Evolutionary conservation across 78 protist species (phyloP).

Genomic region (Bigelowiella natans): DNA sequence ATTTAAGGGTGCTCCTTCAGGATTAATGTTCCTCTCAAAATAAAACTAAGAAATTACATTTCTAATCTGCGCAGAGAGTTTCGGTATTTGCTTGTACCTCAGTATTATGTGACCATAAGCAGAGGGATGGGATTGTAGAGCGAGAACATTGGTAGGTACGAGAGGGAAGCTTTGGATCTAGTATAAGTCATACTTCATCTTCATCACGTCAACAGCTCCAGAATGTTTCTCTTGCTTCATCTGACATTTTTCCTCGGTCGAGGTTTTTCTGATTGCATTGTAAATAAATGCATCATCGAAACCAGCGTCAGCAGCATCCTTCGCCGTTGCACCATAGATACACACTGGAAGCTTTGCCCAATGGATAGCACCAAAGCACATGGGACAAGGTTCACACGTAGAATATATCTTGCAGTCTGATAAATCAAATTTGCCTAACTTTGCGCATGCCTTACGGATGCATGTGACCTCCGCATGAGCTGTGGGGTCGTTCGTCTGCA

Average conservation of each 20-base stretch:
- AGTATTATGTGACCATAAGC: too few relatives aligned
- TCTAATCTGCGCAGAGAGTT: too few relatives aligned
- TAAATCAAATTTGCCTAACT: neutral
- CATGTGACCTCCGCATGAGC: neutral
- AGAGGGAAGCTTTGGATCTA: too few relatives aligned
- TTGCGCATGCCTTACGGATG: neutral
- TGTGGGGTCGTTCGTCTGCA: neutral
- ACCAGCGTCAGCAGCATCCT: neutral
- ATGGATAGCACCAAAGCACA: neutral
- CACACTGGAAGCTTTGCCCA: neutral
- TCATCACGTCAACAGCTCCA: neutral
- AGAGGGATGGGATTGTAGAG: too few relatives aligned
- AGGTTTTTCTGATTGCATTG: neutral
- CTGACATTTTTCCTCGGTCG: neutral
- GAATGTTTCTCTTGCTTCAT: neutral
- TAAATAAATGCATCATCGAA: neutral
- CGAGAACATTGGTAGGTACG: too few relatives aligned
- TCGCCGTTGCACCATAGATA: neutral
- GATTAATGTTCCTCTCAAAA: too few relatives aligned
- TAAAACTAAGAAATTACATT: too few relatives aligned
- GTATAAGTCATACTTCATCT: neutral
- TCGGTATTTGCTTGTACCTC: too few relatives aligned
- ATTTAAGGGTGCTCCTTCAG: too few relatives aligned
- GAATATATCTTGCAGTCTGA: neutral
- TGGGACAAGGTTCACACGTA: neutral